Evolutionary conservation across 345 rosid genomes (phyloP), one percentile per base, ranked within the genome.

Genomic region (Ceriops decandra): DNA sequence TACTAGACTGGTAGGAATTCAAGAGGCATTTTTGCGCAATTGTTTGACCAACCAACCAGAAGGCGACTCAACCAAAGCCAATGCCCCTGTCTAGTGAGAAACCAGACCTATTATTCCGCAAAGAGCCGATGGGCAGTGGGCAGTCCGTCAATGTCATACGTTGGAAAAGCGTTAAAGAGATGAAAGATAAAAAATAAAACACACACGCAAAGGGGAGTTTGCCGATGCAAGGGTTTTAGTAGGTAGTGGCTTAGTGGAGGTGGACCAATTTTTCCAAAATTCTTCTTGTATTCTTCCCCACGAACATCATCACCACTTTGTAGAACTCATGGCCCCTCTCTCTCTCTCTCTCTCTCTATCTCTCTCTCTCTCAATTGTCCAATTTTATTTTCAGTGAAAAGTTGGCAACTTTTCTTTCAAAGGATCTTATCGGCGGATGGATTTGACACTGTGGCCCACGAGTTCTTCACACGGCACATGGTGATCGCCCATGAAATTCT

Each of bases 21-120:
- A 63, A 52, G 67, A 24, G 70, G 32, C 21, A 24, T 56, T 30
- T 6, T 42, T 30, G 16, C 31, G 57, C 7, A 2, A 63, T 17
- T 63, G 68, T 64, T 38, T 75, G 77, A 75, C 79, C 66, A 66
- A 60, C 28, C 47, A 60, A 75, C 78, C 66, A 69, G 56, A 22
- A 31, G 54, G 42, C 52, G 33, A 36, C 46, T 46, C 21, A 22
- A 49, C 77, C 30, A 26, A 56, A 26, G n/a, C 49, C 49, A 13
- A 2, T 17, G 49, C 49, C 15, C 49, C 17, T 15, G 3, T 42
- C 17, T 13, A 42, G 19, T 3, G 26, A 66, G 76, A 72, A 58
- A 70, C 67, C 73, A 59, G 54, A 53, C 46, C 72, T 75, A 68
- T 27, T 36, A 42, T 47, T 21, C 78, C 33, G 33, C 65, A 38